Conservation (phyloP, 176 grass and related monocot genomes). For the Poa annua region DNA sequence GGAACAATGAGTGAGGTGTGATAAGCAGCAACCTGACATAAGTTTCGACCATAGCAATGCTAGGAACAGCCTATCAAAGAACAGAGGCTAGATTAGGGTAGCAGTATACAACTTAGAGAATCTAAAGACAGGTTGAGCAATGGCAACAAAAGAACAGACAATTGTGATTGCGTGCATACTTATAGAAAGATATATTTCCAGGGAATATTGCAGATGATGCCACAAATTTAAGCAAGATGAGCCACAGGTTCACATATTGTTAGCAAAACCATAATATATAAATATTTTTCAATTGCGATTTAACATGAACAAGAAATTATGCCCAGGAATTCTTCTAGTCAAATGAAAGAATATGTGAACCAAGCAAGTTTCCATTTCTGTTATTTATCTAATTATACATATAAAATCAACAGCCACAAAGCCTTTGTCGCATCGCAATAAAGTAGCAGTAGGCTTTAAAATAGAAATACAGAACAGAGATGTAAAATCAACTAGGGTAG, state of each 20-base stretch:
- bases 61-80: conserved; percentile 80
- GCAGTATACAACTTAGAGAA: conserved; percentile 25
- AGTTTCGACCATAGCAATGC: conserved; percentile 98
- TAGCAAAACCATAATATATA: neutral
- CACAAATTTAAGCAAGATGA: conserved; percentile 24
- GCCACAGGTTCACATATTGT: neutral
- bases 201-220: conserved; percentile 14
- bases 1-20: conserved; percentile 91
- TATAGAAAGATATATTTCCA: conserved; percentile 35
- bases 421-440: neutral
- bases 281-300: conserved; percentile 28
- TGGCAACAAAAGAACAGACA: conserved; percentile 38
- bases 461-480: conserved; percentile 1
- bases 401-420: neutral
- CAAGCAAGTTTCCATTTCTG: neutral
- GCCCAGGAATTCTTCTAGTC: neutral
- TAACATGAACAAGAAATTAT: conserved; percentile 10
- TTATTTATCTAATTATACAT: conserved; percentile 10
- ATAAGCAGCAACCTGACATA: conserved; percentile 97
- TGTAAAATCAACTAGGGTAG: conserved; percentile 23
- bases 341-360: conserved; percentile 12
- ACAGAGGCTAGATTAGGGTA: conserved; percentile 18
- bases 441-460: neutral
- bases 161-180: conserved; percentile 14
- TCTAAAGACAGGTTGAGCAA: conserved; percentile 31